Conservation (phyloP, 805 yeast genomes). For the Pichia heedii region DNA sequence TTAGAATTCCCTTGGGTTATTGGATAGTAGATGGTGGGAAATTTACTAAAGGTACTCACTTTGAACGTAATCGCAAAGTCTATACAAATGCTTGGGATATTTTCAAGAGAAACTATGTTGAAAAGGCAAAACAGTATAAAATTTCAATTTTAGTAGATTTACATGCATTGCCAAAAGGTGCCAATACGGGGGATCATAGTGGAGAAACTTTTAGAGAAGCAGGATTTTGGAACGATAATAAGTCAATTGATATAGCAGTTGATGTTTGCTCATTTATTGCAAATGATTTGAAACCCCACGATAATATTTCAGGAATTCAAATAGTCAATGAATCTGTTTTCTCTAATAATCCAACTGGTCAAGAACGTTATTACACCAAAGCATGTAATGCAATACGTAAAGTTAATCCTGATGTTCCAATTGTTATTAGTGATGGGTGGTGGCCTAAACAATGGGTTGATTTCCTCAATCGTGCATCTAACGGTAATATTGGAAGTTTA, state of each 20-base stretch:
- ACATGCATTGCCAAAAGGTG: slow-evolving; percentile 91
- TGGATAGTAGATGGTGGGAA: slow-evolving; percentile 72
- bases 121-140: slow-evolving; percentile 47
- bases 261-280: slow-evolving; percentile 54
- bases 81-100: slow-evolving; percentile 70
- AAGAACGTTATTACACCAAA: slow-evolving; percentile 51
- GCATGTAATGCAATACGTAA: slow-evolving; percentile 55
- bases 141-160: slow-evolving; percentile 77
- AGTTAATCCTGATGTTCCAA: slow-evolving; percentile 50
- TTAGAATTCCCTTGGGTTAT: slow-evolving; percentile 85
- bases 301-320: slow-evolving; percentile 75
- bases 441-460: slow-evolving; percentile 71
- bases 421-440: slow-evolving; percentile 92
- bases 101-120: slow-evolving; percentile 41
- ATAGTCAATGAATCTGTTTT: slow-evolving; percentile 78
- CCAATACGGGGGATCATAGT: slow-evolving; percentile 77
- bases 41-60: slow-evolving; percentile 53
- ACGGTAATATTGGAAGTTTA: slow-evolving; percentile 28
- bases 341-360: slow-evolving; percentile 42
- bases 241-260: slow-evolving; percentile 36
- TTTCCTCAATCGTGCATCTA: slow-evolving; percentile 43
- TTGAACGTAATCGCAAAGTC: slow-evolving; percentile 42
- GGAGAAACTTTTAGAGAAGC: slow-evolving; percentile 57
- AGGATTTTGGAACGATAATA: slow-evolving; percentile 50
- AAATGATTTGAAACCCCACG: slow-evolving; percentile 42